Base-by-base conservation (phyloP, 352 stramenopile species). In the Phytopythium sindhum region DNA sequence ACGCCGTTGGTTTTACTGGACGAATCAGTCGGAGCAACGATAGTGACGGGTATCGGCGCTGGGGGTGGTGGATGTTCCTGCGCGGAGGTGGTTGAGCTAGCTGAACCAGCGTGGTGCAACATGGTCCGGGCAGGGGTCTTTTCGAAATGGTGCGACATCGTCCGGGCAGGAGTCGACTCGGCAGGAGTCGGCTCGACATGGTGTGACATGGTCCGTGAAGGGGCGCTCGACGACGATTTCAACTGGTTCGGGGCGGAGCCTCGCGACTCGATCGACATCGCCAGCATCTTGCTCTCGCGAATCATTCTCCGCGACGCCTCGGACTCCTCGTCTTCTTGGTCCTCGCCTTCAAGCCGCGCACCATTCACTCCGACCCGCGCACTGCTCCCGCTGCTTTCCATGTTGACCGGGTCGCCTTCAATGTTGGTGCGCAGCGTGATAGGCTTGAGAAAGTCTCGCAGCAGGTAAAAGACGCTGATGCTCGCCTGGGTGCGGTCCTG, bases 371-470 rank as follows among this genome's bases (percentile, higher is more conserved):
- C 52, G 15, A 15, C 51, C 14, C 3, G 11, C 11, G 17, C 51
- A 44, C 9, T 29, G 33, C 11, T 3, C 6, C 52, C 33, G 33
- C 12, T 28, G 19, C 8, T n/a, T 33, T 23, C 23, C 26, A 21
- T 8, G 4, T 35, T 9, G 0, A 17, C 7, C 10, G 0, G 35
- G 23, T 50, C 54, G 33, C 10, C 11, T 35, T 26, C 35, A 35
- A 60, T 56, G 54, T 69, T 61, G 35, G 68, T 72, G 53, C 69
- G 70, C 33, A 72, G 73, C 24, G 66, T 70, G 19, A 76, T 45
- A 4, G 84, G 81, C 66, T 88, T 90, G 61, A 92, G 72, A 57
- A 92, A 92, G 67, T 92, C 81, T 42, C 84, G 78, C 45, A 92
- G 50, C 19, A 86, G 44, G 61, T 81, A 83, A 61, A 92, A 92